Percentiles rank a stretch among this genome's conserved stretches.
These are phyloP conservation scores for Aspergillus fumigatus DNA, from an alignment of 2,329 filamentous ascomycete genomes.

Conservation along the genomic window DNA sequence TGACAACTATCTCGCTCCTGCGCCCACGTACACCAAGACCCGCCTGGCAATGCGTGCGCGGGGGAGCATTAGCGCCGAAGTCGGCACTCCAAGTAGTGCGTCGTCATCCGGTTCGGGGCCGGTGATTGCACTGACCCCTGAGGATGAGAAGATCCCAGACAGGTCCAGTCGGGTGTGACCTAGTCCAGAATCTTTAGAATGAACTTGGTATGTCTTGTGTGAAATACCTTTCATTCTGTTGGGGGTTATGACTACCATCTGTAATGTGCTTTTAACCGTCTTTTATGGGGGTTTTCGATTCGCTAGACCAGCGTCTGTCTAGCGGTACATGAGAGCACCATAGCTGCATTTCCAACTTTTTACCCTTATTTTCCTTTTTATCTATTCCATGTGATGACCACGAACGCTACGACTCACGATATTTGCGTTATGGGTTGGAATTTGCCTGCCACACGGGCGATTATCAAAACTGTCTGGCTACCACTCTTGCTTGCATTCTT, in stretches of 20 bases:
- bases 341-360: neutral
- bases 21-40: constrained; percentile 33
- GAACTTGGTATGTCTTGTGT: neutral
- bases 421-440: constrained; percentile 1
- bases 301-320: neutral
- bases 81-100: constrained; percentile 19
- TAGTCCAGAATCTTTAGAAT: neutral
- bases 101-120: constrained; percentile 16
- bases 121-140: constrained; percentile 11
- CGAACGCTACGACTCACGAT: constrained; percentile 18
- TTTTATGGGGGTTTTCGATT: neutral
- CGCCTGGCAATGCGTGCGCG: constrained; percentile 28
- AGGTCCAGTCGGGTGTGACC: neutral
- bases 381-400: constrained; percentile 12
- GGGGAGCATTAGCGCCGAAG: constrained; percentile 25
- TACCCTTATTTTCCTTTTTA: neutral
- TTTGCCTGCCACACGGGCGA: neutral
- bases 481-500: neutral
- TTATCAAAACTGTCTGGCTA: too few relatives aligned
- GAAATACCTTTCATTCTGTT: neutral
- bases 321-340: neutral
- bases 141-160: constrained; percentile 11
- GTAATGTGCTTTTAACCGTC: neutral
- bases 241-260: neutral
- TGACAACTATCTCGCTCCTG: constrained; percentile 59